Percentiles rank a stretch among this genome's conserved stretches.
Conservation (phyloP, 2,329 filamentous ascomycete species). For the Hypoxylon sp. region DNA sequence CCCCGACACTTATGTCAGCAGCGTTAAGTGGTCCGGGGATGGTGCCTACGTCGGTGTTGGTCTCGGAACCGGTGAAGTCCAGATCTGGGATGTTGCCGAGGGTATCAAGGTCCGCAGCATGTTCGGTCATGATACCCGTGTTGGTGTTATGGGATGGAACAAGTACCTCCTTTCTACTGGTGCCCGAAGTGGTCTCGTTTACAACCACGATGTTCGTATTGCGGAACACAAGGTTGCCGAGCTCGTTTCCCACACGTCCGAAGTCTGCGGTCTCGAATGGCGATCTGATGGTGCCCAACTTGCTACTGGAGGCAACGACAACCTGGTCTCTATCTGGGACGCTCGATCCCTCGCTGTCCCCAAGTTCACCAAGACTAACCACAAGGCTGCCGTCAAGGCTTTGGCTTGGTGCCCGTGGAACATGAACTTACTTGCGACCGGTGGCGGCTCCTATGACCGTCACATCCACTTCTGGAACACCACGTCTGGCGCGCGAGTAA, state of each 20-base stretch:
- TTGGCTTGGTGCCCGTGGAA: conserved; percentile 99
- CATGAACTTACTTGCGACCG: conserved; percentile 94
- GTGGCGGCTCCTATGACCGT: conserved; percentile 94
- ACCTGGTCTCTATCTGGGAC: conserved; percentile 99
- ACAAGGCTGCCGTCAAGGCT: conserved; percentile 98
- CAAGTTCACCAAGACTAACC: conserved; percentile 99
- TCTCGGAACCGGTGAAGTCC: conserved; percentile 93
- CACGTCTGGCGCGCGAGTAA: conserved; percentile 95
- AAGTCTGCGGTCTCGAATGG: conserved; percentile 99
- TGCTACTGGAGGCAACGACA: conserved; percentile 98
- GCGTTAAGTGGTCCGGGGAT: conserved; percentile 98
- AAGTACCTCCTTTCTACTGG: conserved; percentile 97
- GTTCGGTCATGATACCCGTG: conserved; percentile 96
- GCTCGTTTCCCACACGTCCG: conserved; percentile 95
- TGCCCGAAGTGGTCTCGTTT: conserved; percentile 92
- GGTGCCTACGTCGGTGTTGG: conserved; percentile 97
- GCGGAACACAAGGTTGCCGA: conserved; percentile 98
- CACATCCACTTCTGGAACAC: conserved; percentile 99
- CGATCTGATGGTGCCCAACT: conserved; percentile 95
- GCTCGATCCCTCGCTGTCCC: conserved; percentile 91
- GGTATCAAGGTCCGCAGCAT: conserved; percentile 96
- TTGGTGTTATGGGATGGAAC: conserved; percentile 99
- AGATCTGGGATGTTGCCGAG: conserved; percentile 99
- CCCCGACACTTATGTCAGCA: conserved; percentile 95
- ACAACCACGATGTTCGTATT: conserved; percentile 98